Percentiles rank a stretch among this genome's conserved stretches.
Conservation (phyloP, 495 filamentous ascomycete species). For the Penicillium daleae region DNA sequence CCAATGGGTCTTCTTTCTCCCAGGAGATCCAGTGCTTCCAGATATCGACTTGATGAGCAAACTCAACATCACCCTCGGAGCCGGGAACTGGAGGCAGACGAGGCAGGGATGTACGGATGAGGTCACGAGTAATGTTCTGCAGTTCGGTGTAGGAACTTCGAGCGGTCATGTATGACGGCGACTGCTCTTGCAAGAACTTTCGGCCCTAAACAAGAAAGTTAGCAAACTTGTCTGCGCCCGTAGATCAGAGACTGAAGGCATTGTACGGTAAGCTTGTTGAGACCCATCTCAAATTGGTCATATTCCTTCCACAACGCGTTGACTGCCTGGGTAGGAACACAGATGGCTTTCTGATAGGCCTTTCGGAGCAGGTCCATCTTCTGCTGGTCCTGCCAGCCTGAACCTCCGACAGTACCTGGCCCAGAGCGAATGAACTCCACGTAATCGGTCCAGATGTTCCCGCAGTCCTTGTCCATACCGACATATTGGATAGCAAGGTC, state of each 20-base stretch:
- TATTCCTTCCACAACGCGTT: slow-evolving; percentile 95
- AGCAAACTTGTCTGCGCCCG: slow-evolving; percentile 26
- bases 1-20: slow-evolving; percentile 91
- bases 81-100: slow-evolving; percentile 79
- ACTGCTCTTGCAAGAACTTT: slow-evolving; percentile 90
- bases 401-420: slow-evolving; percentile 82
- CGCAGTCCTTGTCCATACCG: slow-evolving; percentile 90
- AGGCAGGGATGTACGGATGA: slow-evolving; percentile 78
- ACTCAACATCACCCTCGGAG: slow-evolving; percentile 86
- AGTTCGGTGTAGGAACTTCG: slow-evolving; percentile 81
- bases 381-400: slow-evolving; percentile 91
- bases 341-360: slow-evolving; percentile 86
- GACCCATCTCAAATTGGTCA: slow-evolving; percentile 87
- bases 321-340: slow-evolving; percentile 77
- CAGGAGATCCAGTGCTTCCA: slow-evolving; percentile 94
- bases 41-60: slow-evolving; percentile 79
- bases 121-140: slow-evolving; percentile 78
- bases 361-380: slow-evolving; percentile 94
- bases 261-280: slow-evolving; percentile 84
- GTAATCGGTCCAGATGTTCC: slow-evolving; percentile 89
- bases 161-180: slow-evolving; percentile 90
- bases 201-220: slow-evolving; percentile 62
- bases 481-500: slow-evolving; percentile 89
- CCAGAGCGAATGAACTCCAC: slow-evolving; percentile 85
- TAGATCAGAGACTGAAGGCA: not conserved